Evolutionary conservation across 2,329 filamentous ascomycete species (phyloP).

Genomic region (Ophiognomonia clavigignenti-juglandacearum): DNA sequence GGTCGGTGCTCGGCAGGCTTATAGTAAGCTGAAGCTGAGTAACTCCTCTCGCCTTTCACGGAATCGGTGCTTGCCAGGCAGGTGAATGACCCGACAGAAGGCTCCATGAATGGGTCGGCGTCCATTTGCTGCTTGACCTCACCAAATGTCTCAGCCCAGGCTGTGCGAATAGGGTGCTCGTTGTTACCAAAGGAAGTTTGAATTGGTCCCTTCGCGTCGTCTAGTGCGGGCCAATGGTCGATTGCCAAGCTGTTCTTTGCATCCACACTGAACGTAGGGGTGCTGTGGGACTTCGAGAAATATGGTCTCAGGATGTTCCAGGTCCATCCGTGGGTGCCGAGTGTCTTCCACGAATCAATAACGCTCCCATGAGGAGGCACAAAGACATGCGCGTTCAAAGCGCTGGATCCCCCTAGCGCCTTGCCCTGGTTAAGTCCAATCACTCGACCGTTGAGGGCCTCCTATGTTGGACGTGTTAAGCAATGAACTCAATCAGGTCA

Average conservation of each 20-base stretch:
- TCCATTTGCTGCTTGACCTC: neutral
- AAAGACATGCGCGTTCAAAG: conserved; percentile 22
- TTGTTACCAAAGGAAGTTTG: conserved; percentile 3
- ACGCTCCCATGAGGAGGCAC: conserved; percentile 15
- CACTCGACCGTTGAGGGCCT: conserved; percentile 22
- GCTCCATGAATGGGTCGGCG: conserved; percentile 2
- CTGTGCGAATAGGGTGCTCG: neutral
- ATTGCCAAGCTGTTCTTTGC: neutral
- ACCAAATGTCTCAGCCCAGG: conserved; percentile 5
- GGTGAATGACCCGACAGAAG: conserved; percentile 6
- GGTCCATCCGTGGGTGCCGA: conserved; percentile 24
- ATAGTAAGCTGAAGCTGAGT: conserved; percentile 14
- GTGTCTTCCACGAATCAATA: conserved; percentile 23
- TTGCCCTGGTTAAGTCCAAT: conserved; percentile 28
- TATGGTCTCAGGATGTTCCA: conserved; percentile 25
- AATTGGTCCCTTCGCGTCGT: neutral
- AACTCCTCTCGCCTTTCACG: conserved; percentile 16
- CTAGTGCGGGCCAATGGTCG: neutral
- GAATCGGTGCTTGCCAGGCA: conserved; percentile 14
- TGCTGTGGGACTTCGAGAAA: conserved; percentile 22
- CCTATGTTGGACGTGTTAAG: no score
- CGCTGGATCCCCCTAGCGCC: conserved; percentile 28
- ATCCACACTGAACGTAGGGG: neutral
- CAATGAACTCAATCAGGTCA: no score
- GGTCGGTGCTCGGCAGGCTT: conserved; percentile 4